These are phyloP conservation scores for Neodidymelliopsis sp. DNA, from an alignment of 2,329 filamentous ascomycete species.

Conservation along the genomic window DNA sequence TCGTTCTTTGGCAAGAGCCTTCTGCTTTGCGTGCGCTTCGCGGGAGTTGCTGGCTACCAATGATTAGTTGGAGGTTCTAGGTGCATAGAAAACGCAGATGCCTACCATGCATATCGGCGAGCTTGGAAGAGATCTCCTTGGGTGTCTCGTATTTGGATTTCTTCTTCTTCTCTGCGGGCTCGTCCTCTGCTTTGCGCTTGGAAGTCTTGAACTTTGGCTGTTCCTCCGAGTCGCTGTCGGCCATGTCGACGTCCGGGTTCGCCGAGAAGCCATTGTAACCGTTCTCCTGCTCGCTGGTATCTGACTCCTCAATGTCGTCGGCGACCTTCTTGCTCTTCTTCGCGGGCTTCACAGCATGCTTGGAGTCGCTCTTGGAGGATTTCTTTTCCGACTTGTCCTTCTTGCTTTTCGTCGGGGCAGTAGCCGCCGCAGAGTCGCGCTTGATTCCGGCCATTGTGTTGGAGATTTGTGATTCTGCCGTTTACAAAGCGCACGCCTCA, in stretches of 20 bases:
- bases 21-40: constrained; percentile 94
- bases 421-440: constrained; percentile 35
- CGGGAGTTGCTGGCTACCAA: constrained; percentile 71
- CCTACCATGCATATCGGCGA: constrained; percentile 41
- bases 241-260: constrained; percentile 35
- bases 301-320: constrained; percentile 45
- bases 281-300: constrained; percentile 47
- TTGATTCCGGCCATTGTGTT: constrained; percentile 48
- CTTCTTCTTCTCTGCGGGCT: constrained; percentile 35
- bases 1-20: constrained; percentile 83
- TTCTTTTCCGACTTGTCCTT: constrained; percentile 49
- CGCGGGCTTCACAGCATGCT: constrained; percentile 33
- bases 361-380: constrained; percentile 35
- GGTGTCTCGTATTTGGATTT: constrained; percentile 28
- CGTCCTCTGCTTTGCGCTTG: constrained; percentile 29
- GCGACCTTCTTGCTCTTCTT: constrained; percentile 42
- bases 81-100: background rate
- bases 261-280: constrained; percentile 47
- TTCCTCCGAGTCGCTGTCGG: constrained; percentile 31
- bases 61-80: constrained; percentile 20
- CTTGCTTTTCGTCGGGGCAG: constrained; percentile 44
- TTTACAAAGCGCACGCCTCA: constrained; percentile 9
- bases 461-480: constrained; percentile 12
- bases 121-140: constrained; percentile 29
- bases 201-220: constrained; percentile 28